phyloP scores from a whole-genome alignment of 805 yeast genomes.

The Debaryomyces prosopidis region DNA sequence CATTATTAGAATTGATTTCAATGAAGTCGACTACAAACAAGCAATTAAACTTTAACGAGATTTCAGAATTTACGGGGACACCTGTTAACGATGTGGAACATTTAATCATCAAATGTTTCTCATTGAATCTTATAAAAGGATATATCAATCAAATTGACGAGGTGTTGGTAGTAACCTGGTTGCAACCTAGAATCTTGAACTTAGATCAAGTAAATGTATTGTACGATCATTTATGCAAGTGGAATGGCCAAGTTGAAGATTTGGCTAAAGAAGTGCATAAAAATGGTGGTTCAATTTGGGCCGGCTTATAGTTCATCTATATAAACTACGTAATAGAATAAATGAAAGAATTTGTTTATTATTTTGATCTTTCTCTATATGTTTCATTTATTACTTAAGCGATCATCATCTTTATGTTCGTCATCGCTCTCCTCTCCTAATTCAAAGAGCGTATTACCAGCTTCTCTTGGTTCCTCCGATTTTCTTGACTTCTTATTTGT shows the following conservation, averaged over 20 bases:
- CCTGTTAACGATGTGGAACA: constrained; percentile 80
- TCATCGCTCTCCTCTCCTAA: constrained; percentile 41
- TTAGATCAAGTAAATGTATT: constrained; percentile 74
- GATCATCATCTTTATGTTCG: constrained; percentile 24
- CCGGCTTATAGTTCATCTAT: constrained; percentile 19
- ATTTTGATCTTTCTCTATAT: neutral
- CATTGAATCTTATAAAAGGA: constrained; percentile 84
- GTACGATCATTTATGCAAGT: constrained; percentile 67
- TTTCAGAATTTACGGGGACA: constrained; percentile 66
- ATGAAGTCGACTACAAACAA: constrained; percentile 72
- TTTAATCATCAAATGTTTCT: constrained; percentile 86
- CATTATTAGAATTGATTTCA: constrained; percentile 85
- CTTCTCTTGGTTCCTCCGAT: constrained; percentile 3
- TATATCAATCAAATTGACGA: constrained; percentile 83
- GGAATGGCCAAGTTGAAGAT: constrained; percentile 75
- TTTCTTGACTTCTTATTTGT: constrained; percentile 4
- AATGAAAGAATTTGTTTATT: neutral
- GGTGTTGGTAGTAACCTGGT: constrained; percentile 84
- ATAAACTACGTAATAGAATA: neutral
- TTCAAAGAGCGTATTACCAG: constrained; percentile 39
- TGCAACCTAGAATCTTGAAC: constrained; percentile 93
- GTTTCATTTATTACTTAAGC: constrained; percentile 10
- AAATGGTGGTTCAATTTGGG: constrained; percentile 46
- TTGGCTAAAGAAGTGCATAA: constrained; percentile 46
- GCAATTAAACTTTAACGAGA: constrained; percentile 68